Evolutionary conservation across 805 yeast genomes (phyloP).

Genomic region (Candida argentea): DNA sequence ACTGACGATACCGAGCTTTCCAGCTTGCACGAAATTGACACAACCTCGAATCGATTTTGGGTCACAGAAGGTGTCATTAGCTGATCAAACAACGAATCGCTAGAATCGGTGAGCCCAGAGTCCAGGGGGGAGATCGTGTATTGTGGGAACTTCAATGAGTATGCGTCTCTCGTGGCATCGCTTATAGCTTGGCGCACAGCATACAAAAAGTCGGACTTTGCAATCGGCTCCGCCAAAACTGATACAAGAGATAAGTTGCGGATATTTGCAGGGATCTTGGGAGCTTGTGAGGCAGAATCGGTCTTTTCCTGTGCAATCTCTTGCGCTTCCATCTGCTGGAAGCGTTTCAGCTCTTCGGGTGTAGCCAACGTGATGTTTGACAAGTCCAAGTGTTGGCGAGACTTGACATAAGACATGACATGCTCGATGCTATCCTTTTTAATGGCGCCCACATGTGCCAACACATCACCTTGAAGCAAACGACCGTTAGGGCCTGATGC

Average conservation of each 20-base stretch:
- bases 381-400: constrained; percentile 58
- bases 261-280: constrained; percentile 21
- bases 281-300: constrained; percentile 6
- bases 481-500: constrained; percentile 91
- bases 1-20: constrained; percentile 2
- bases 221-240: constrained; percentile 15
- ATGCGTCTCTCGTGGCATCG: constrained; percentile 18
- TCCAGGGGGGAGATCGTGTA: constrained; percentile 22
- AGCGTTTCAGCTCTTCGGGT: constrained; percentile 13
- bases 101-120: constrained; percentile 9
- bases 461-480: constrained; percentile 81
- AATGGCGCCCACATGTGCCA: constrained; percentile 72
- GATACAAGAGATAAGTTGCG: constrained; percentile 16
- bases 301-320: constrained; percentile 3
- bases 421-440: constrained; percentile 41
- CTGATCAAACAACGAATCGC: constrained; percentile 30
- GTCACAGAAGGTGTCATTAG: constrained; percentile 27
- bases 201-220: constrained; percentile 17
- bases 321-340: constrained; percentile 6
- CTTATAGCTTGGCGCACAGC: constrained; percentile 22
- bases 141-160: constrained; percentile 26
- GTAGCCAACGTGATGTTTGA: constrained; percentile 48
- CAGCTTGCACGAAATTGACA: constrained; percentile 18
- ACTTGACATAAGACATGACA: constrained; percentile 47
- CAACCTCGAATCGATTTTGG: constrained; percentile 25